Evolutionary conservation across 2,329 filamentous ascomycete genomes (phyloP), one percentile per base, ranked within the genome.

Genomic region (Aspergillus fructus): DNA sequence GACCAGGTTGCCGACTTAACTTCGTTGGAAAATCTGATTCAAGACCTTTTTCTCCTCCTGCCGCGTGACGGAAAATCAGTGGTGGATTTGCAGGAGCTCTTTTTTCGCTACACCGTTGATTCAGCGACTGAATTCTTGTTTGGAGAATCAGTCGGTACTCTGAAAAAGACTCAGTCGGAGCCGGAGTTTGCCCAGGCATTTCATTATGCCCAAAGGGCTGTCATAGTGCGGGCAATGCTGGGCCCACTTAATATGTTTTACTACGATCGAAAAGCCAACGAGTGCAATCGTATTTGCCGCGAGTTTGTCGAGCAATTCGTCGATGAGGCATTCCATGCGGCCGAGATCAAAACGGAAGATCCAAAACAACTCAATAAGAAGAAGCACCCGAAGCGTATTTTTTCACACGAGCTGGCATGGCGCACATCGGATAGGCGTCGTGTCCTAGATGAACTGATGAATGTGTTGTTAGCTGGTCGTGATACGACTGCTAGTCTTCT

Each of bases 91-190:
- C 62, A 66, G 34, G 56, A 62, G 1, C 39, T 71, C 11, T 70
- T 71, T 48, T 64, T 68, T 45, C 47, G 54, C 21, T 66, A 27
- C 15, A 92, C 91, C 0, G 80, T 96, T n/a, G 91, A 96, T 73
- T 87, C 89, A 5, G 86, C 90, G 2, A 96, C 91, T 0, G 89
- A 94, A 64, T 96, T 96, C 70, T 76, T 96, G 19, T 83, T 96
- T 2, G 92, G 92, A 8, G 63, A 78, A 84, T 85, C 5, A n/a
- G 39, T 43, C 15, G 40, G 30, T 7, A 45, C 30, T 81, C 49
- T 83, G 85, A 42, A 54, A 33, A 63, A 66, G 39, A 49, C 49
- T 0, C 45, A 34, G 2, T 66, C 69, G 15, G 56, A 60, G 27
- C 27, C 40, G 37, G 55, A 60, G 4, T 69, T 69, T 37, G 61